A percentile compares a stretch with the other conserved stretches of the same genome.
Evolutionary conservation across 441 rosid species (phyloP).

Genomic region (Pelargonium myrrhifolium): DNA sequence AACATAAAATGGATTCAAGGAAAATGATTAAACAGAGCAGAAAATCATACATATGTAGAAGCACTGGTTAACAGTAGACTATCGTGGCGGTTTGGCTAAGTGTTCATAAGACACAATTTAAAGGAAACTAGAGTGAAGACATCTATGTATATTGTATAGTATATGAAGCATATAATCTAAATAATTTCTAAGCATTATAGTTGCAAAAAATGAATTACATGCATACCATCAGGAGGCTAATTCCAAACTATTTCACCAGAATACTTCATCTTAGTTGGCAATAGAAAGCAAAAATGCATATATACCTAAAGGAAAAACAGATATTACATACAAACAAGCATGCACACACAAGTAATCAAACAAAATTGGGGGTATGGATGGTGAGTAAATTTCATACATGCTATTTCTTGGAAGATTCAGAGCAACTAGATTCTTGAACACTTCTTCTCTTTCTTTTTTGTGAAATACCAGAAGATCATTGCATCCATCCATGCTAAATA

Average conservation of each 20-base stretch:
- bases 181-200: not conserved
- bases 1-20: not conserved
- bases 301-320: not conserved
- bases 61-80: not conserved
- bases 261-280: not conserved
- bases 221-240: not conserved
- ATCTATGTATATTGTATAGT: not conserved
- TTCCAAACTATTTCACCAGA: not conserved
- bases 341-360: not conserved
- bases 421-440: conserved; percentile 90
- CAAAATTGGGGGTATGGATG: conserved; percentile 4
- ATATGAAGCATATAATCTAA: not conserved
- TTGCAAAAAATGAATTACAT: not conserved
- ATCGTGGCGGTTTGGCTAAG: not conserved
- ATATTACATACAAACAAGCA: not conserved
- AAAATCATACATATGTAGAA: not conserved
- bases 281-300: not conserved
- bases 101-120: not conserved
- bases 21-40: not conserved
- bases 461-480: conserved; percentile 99
- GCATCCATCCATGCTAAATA: conserved; percentile 99
- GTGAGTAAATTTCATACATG: conserved; percentile 59
- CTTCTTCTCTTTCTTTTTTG: conserved; percentile 99
- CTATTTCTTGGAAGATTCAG: conserved; percentile 98
- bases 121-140: not conserved